Evolutionary conservation across 176 grass and related monocot species (phyloP), one percentile per base, ranked within the genome.

Genomic region (Oryza glumipatula): DNA sequence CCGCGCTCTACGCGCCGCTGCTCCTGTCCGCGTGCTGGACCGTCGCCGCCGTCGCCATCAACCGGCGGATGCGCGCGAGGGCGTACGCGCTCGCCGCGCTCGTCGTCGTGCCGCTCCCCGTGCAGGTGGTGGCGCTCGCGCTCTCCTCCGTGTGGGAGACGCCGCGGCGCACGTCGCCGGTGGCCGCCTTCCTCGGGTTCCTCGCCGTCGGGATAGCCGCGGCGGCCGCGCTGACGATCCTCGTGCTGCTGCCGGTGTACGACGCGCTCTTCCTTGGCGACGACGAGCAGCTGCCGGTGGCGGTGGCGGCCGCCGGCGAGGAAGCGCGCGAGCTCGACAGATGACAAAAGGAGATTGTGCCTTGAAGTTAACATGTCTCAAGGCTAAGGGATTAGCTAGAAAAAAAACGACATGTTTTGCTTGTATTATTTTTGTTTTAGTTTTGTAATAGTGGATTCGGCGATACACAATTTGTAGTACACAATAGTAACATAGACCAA

Each of bases 1-100:
- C 68, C 13, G 67, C 67, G 12, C 36, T 78, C 7, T 86, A 90
- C 84, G 36, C 82, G 32, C 88, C 88, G 24, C 56, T 90, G 23
- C 76, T 90, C 26, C 47, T 81, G 38, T 83, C 88, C 5, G 88
- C 84, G 23, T 83, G 73, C 45, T 86, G 88, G 88, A 46, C 74
- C 7, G 79, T 70, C 7, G 79, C 85, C 23, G 73, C 79, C 67
- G 74, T 90, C 30, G 88, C 81, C 56, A 90, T 90, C 79, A 90
- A 90, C 65, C 36, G 69, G 77, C 56, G 84, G 63, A 48, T 90
- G 54, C 67, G 84, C 35, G 58, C 39, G 1, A 76, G 88, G 58
- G 74, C 85, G 9, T 83, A 78, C 60, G 84, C 73, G n/a, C 88
- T 90, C 58, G 69, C 56, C 19, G 47, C 56, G 45, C 68, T 76